A percentile compares a stretch with the other conserved stretches of the same genome.
Evolutionary conservation across 2,329 filamentous ascomycete species (phyloP).

Genomic region (Venturia oleaginea): DNA sequence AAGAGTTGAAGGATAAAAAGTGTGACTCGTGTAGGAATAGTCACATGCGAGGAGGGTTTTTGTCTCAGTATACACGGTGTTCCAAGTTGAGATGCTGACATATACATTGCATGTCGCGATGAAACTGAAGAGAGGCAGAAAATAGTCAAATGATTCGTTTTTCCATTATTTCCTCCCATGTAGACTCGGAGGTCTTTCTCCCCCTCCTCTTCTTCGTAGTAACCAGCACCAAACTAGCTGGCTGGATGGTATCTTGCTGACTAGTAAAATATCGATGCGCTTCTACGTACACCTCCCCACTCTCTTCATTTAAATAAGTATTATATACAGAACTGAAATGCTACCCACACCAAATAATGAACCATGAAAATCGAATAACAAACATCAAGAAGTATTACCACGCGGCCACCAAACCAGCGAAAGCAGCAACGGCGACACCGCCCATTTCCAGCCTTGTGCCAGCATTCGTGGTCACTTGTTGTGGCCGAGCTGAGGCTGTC

Average conservation of each 20-base stretch:
- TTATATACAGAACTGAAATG: slow-evolving; percentile 5
- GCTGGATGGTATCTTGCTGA: not conserved
- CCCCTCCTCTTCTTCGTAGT: not conserved
- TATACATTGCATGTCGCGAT: too few relatives aligned
- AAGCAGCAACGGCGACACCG: not conserved
- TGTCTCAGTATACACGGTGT: too few relatives aligned
- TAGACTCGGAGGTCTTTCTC: not conserved
- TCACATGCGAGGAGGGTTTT: too few relatives aligned
- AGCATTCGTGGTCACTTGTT: slow-evolving; percentile 3
- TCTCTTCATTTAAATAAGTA: not conserved
- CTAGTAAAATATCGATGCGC: not conserved
- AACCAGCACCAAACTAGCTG: not conserved
- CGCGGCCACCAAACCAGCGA: not conserved
- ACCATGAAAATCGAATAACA: not conserved
- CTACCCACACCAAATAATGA: not conserved
- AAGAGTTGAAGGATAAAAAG: too few relatives aligned
- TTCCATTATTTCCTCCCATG: not conserved
- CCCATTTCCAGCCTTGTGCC: slow-evolving; percentile 2
- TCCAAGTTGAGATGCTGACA: too few relatives aligned
- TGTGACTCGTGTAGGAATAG: too few relatives aligned
- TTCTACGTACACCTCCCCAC: not conserved
- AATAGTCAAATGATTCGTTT: not conserved
- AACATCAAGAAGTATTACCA: not conserved
- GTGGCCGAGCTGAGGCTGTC: not conserved
- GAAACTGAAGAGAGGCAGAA: not conserved